A percentile compares a stretch with the other conserved stretches of the same genome.
phyloP scores from a whole-genome alignment of 1,284 basidiomycete genomes.

The Sparassis latifolia region DNA sequence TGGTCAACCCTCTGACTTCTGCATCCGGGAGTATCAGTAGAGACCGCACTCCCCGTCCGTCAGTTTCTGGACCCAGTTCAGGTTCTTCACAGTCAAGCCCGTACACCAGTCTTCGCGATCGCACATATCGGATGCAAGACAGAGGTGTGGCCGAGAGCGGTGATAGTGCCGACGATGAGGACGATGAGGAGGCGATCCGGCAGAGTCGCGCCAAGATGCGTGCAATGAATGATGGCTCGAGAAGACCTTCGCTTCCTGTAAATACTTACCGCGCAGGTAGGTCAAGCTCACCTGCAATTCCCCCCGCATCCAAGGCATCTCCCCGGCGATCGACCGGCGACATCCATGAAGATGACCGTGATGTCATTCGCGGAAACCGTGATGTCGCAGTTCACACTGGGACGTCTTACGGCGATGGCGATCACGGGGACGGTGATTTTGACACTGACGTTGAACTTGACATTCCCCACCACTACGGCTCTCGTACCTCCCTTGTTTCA shows the following conservation, averaged over 20 bases:
- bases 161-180: conserved; percentile 24
- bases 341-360: conserved; percentile 4
- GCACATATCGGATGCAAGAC: conserved; percentile 13
- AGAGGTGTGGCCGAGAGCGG: conserved; percentile 20
- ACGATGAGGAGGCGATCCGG: conserved; percentile 28
- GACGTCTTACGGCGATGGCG: conserved; percentile 10
- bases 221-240: conserved; percentile 39
- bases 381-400: conserved; percentile 5
- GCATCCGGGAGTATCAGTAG: conserved; percentile 16
- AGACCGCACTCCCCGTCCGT: conserved; percentile 32
- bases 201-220: conserved; percentile 37
- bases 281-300: conserved; percentile 3
- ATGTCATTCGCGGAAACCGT: conserved; percentile 11
- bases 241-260: conserved; percentile 38
- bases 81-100: background rate
- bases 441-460: conserved; percentile 35
- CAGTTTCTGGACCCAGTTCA: conserved; percentile 24
- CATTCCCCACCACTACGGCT: conserved; percentile 11
- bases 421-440: conserved; percentile 24
- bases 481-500: conserved; percentile 17
- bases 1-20: conserved; percentile 27
- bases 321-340: background rate
- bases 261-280: conserved; percentile 19
- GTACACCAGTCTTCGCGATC: conserved; percentile 9
- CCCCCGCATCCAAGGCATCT: background rate